Evolutionary conservation across 164 flowering plant species (phyloP).

Genomic region (Macadamia integrifolia): DNA sequence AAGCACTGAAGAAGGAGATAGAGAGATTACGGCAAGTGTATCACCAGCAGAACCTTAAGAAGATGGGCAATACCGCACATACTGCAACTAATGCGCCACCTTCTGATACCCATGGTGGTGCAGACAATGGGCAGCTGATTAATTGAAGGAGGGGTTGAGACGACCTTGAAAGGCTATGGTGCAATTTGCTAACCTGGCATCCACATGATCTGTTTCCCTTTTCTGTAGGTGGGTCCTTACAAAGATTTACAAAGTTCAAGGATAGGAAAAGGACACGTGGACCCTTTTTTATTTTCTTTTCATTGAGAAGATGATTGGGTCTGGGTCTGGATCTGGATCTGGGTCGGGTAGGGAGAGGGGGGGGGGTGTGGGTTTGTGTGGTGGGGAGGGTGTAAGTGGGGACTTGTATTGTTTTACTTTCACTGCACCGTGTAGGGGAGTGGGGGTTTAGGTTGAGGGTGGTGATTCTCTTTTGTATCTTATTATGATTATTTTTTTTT

Average conservation of each 20-base stretch:
- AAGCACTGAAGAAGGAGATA: slow-evolving; percentile 78
- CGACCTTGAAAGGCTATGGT: not conserved
- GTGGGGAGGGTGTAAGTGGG: no score
- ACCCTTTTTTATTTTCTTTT: not conserved
- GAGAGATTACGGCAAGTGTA: slow-evolving; percentile 70
- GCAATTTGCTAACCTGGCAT: slow-evolving; percentile 10
- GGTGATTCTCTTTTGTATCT: slow-evolving; percentile 1
- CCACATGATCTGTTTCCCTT: slow-evolving; percentile 14
- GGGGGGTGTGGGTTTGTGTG: not conserved
- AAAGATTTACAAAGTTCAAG: not conserved
- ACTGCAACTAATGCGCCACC: not conserved
- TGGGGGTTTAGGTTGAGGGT: not conserved
- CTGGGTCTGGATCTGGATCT: no score
- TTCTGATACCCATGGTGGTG: slow-evolving; percentile 11
- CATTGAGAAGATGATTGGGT: no score
- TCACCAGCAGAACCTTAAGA: slow-evolving; percentile 55
- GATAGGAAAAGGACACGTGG: slow-evolving; percentile 13
- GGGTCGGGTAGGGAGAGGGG: not conserved
- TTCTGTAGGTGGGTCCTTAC: slow-evolving; percentile 9
- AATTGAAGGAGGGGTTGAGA: not conserved
- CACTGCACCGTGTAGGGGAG: not conserved
- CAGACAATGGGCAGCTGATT: slow-evolving; percentile 21
- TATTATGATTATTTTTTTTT: not conserved
- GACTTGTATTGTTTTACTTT: not conserved
- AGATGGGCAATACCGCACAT: slow-evolving; percentile 20